These are phyloP conservation scores for Verticillium alfalfae DNA, from an alignment of 2,329 filamentous ascomycete genomes.

Conservation along the genomic window DNA sequence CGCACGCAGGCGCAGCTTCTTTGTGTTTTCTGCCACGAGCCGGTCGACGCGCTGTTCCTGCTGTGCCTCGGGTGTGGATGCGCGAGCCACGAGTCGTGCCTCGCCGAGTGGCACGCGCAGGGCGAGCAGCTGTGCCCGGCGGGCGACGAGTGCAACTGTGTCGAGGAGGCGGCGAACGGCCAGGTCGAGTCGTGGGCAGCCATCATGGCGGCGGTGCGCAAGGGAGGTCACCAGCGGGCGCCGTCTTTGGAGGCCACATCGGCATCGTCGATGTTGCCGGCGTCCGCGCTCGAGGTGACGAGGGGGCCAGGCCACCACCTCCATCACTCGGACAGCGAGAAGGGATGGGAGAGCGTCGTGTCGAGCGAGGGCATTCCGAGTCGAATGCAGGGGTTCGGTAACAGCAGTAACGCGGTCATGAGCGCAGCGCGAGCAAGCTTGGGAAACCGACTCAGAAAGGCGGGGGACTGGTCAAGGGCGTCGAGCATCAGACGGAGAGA, in stretches of 20 bases:
- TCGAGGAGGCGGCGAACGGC: slow-evolving; percentile 48
- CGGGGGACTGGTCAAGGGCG: slow-evolving; percentile 39
- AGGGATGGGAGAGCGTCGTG: slow-evolving; percentile 29
- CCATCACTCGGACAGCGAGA: slow-evolving; percentile 21
- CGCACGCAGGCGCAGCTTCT: slow-evolving; percentile 49
- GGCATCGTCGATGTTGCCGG: slow-evolving; percentile 17
- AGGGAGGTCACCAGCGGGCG: slow-evolving; percentile 13
- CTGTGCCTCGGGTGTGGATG: slow-evolving; percentile 61
- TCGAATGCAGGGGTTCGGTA: slow-evolving; percentile 6
- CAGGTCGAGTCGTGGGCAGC: slow-evolving; percentile 58
- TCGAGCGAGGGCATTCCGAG: slow-evolving; percentile 14
- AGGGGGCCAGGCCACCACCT: slow-evolving; percentile 15
- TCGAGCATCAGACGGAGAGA: slow-evolving; percentile 30
- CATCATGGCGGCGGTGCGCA: slow-evolving; percentile 38
- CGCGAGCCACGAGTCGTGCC: slow-evolving; percentile 52
- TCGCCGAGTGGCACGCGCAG: slow-evolving; percentile 52
- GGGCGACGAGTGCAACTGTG: slow-evolving; percentile 60
- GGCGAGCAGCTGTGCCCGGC: slow-evolving; percentile 55
- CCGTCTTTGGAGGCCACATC: background rate
- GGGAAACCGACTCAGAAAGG: slow-evolving; percentile 43
- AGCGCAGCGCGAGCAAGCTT: slow-evolving; percentile 40
- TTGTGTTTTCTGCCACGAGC: slow-evolving; percentile 59
- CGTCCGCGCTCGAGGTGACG: slow-evolving; percentile 16
- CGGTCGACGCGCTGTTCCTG: slow-evolving; percentile 53
- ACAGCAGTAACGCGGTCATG: slow-evolving; percentile 19